A percentile compares a stretch with the other conserved stretches of the same genome.
Evolutionary conservation across 441 rosid genomes (phyloP).

Genomic region (Erodium texanum): DNA sequence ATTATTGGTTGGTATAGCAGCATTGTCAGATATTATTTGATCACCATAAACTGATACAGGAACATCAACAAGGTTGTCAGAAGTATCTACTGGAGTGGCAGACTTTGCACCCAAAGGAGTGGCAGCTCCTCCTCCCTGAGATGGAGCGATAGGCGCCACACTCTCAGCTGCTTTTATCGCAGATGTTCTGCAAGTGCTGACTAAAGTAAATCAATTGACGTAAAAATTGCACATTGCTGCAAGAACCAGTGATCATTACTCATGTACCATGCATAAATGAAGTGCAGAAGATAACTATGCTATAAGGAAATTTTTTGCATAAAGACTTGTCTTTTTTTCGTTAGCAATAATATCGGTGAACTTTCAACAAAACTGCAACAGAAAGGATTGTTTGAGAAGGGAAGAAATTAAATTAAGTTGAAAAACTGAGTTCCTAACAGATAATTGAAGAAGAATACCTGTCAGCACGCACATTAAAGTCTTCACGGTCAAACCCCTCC

Average conservation of each 20-base stretch:
- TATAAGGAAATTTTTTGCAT: neutral
- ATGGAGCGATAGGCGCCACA: conserved; percentile 23
- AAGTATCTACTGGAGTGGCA: conserved; percentile 18
- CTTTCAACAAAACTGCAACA: conserved; percentile 12
- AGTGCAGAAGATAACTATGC: neutral
- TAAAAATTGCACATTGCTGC: conserved; percentile 21
- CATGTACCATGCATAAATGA: neutral
- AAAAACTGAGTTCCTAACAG: conserved; percentile 1
- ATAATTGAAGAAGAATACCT: conserved; percentile 35
- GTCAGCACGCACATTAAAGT: conserved; percentile 19
- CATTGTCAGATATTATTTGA: conserved; percentile 16
- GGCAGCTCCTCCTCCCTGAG: conserved; percentile 20
- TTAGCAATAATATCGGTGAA: neutral
- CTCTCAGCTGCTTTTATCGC: conserved; percentile 37
- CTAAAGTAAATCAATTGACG: too few relatives aligned
- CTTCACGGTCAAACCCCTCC: conserved; percentile 46
- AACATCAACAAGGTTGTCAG: conserved; percentile 11
- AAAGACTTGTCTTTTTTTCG: too few relatives aligned
- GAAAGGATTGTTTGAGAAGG: neutral
- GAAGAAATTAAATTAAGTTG: neutral
- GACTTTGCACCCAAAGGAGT: conserved; percentile 8
- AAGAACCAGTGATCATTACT: neutral
- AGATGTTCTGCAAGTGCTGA: conserved; percentile 2
- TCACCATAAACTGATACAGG: conserved; percentile 20
- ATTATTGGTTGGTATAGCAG: conserved; percentile 16